Evolutionary conservation across 805 yeast species (phyloP).

Genomic region (Candida vaughaniae): DNA sequence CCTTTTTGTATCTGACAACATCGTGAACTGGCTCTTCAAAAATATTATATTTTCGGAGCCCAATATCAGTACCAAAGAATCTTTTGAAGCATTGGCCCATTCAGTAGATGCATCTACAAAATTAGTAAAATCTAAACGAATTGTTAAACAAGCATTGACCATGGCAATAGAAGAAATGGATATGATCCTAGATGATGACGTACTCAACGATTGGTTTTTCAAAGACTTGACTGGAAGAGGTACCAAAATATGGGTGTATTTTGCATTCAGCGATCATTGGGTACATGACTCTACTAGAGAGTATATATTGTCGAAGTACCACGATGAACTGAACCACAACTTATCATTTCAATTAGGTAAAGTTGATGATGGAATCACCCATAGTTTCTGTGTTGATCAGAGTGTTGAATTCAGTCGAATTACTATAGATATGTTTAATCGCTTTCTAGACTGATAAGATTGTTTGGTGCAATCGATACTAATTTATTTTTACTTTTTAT

Average conservation of each 20-base stretch:
- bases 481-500: too few relatives aligned
- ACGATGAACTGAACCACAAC: constrained; percentile 8
- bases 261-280: constrained; percentile 67
- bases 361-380: constrained; percentile 45
- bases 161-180: constrained; percentile 63
- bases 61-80: constrained; percentile 14
- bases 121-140: constrained; percentile 40
- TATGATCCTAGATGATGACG: constrained; percentile 47
- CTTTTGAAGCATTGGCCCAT: constrained; percentile 21
- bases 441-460: constrained; percentile 3
- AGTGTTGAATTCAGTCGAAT: constrained; percentile 50
- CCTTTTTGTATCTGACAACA: constrained; percentile 18
- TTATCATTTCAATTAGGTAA: constrained; percentile 20
- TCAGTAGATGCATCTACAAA: constrained; percentile 42
- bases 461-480: too few relatives aligned
- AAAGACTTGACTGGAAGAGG: constrained; percentile 12
- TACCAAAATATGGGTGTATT: constrained; percentile 51
- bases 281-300: constrained; percentile 52
- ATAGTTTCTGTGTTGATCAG: constrained; percentile 61
- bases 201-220: constrained; percentile 51
- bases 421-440: constrained; percentile 21
- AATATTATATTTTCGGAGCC: constrained; percentile 18
- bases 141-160: constrained; percentile 53
- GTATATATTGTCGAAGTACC: constrained; percentile 36
- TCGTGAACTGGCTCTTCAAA: constrained; percentile 21